A percentile compares a stretch with the other conserved stretches of the same genome.
Evolutionary conservation across 2,329 filamentous ascomycete genomes (phyloP).

Genomic region (Iodosphaeria phyllophila): DNA sequence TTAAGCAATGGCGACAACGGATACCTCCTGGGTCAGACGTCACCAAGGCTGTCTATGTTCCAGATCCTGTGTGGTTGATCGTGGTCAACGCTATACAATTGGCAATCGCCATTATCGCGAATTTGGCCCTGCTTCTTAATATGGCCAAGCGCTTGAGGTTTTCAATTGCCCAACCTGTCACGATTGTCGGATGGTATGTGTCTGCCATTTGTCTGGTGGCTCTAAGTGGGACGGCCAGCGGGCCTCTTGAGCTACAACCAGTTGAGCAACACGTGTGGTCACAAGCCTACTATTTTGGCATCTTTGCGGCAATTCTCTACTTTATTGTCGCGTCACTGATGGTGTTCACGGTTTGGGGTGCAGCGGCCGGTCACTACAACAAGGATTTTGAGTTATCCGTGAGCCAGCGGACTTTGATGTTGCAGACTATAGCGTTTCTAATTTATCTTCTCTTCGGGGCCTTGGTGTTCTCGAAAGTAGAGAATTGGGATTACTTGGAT

Average conservation of each 20-base stretch:
- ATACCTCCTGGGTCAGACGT: slow-evolving; percentile 26
- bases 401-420: slow-evolving; percentile 70
- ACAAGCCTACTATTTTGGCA: slow-evolving; percentile 73
- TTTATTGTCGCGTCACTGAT: slow-evolving; percentile 62
- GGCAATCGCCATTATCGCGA: slow-evolving; percentile 56
- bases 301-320: slow-evolving; percentile 65
- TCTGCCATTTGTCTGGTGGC: slow-evolving; percentile 47
- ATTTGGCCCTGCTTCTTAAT: slow-evolving; percentile 68
- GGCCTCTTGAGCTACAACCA: slow-evolving; percentile 26
- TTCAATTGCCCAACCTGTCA: slow-evolving; percentile 63
- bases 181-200: slow-evolving; percentile 62
- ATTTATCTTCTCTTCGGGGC: slow-evolving; percentile 65
- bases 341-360: slow-evolving; percentile 63
- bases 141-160: slow-evolving; percentile 70
- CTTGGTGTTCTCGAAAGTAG: slow-evolving; percentile 52
- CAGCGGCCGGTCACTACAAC: slow-evolving; percentile 47
- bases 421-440: slow-evolving; percentile 77
- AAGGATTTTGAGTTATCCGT: slow-evolving; percentile 64
- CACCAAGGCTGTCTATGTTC: slow-evolving; percentile 30
- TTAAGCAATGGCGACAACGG: slow-evolving; percentile 55
- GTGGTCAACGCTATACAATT: slow-evolving; percentile 64
- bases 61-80: slow-evolving; percentile 58
- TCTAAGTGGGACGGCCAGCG: slow-evolving; percentile 45
- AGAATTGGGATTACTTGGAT: slow-evolving; percentile 62
- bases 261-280: slow-evolving; percentile 42